A percentile compares a stretch with the other conserved stretches of the same genome.
phyloP scores from a whole-genome alignment of 2,329 filamentous ascomycete species.

The Sodiomyces alkalinus region DNA sequence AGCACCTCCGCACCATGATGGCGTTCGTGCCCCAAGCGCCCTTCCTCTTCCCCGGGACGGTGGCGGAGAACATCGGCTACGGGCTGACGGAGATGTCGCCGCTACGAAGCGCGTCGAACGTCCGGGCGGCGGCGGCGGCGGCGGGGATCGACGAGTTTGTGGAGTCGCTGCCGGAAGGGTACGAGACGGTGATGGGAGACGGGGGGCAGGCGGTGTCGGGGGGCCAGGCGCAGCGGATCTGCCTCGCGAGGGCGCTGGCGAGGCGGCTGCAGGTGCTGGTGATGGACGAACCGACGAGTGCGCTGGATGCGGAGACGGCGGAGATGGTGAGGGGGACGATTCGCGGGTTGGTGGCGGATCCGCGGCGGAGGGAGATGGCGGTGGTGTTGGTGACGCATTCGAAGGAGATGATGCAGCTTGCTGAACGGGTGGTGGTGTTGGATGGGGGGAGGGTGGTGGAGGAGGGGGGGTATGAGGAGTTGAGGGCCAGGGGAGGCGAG shows the following conservation, averaged over 20 bases:
- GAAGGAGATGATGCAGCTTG: conserved; percentile 73
- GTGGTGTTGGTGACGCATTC: conserved; percentile 74
- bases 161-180: conserved; percentile 42
- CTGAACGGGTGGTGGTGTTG: conserved; percentile 58
- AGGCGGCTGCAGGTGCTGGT: conserved; percentile 58
- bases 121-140: conserved; percentile 36
- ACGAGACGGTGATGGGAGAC: conserved; percentile 57
- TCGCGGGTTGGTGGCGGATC: conserved; percentile 27
- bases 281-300: conserved; percentile 76
- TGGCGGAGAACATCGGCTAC: conserved; percentile 73
- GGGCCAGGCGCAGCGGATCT: conserved; percentile 69
- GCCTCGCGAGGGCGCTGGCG: conserved; percentile 65
- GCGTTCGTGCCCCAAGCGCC: conserved; percentile 58
- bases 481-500: conserved; percentile 30
- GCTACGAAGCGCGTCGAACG: conserved; percentile 25
- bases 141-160: conserved; percentile 68
- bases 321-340: conserved; percentile 50
- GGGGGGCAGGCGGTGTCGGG: conserved; percentile 61
- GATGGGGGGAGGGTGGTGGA: conserved; percentile 53
- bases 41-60: conserved; percentile 60
- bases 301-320: conserved; percentile 57
- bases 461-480: conserved; percentile 46
- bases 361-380: conserved; percentile 31
- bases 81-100: conserved; percentile 45
- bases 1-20: conserved; percentile 43